Evolutionary conservation across 2,329 filamentous ascomycete species (phyloP).

Genomic region (Tolypocladium guangdongense): DNA sequence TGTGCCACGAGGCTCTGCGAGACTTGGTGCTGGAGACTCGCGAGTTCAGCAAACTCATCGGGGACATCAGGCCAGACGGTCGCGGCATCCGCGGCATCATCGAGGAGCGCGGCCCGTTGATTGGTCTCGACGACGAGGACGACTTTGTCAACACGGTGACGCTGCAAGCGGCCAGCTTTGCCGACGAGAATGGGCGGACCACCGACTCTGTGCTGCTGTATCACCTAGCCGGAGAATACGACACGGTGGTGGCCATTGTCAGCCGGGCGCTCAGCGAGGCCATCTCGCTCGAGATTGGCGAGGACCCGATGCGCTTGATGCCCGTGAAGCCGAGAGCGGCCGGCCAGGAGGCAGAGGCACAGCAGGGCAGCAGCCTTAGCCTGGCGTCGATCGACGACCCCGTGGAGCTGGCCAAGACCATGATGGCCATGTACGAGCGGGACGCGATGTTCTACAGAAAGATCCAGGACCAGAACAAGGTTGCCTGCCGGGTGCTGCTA

Average conservation of each 20-base stretch:
- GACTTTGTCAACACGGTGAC: conserved; percentile 91
- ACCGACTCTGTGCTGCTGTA: conserved; percentile 92
- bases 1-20: conserved; percentile 86
- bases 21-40: conserved; percentile 94
- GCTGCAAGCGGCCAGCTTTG: conserved; percentile 79
- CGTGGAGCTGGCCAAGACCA: conserved; percentile 46
- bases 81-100: conserved; percentile 77
- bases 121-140: conserved; percentile 67
- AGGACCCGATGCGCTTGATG: conserved; percentile 66
- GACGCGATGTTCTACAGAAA: conserved; percentile 50
- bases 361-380: conserved; percentile 45
- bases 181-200: conserved; percentile 86
- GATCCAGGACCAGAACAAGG: conserved; percentile 45
- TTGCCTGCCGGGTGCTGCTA: conserved; percentile 44
- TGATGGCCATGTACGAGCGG: conserved; percentile 53
- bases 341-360: conserved; percentile 23
- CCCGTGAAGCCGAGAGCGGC: conserved; percentile 63
- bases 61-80: conserved; percentile 81
- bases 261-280: conserved; percentile 86
- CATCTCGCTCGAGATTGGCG: conserved; percentile 74
- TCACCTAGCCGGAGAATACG: conserved; percentile 89
- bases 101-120: conserved; percentile 71
- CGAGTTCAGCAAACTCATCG: conserved; percentile 87
- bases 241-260: conserved; percentile 83
- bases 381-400: conserved; percentile 50